A percentile compares a stretch with the other conserved stretches of the same genome.
These are phyloP conservation scores for Saposhnikovia divaricata DNA, from an alignment of 129 eudicot species.

Conservation along the genomic window DNA sequence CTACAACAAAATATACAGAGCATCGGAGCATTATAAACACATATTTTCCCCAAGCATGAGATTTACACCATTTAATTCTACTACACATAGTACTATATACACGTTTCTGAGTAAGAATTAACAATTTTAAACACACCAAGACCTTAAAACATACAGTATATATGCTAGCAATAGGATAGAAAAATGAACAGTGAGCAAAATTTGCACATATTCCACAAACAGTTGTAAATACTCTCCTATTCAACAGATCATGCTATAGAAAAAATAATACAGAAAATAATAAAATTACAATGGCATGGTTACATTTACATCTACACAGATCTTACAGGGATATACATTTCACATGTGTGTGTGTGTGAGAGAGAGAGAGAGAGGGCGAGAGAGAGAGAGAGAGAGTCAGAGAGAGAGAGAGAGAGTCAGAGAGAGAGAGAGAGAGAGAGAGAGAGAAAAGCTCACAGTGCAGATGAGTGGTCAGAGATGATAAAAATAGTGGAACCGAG, in stretches of 20 bases:
- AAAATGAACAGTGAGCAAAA: not conserved
- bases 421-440: not conserved
- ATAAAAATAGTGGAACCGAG: conserved; percentile 44
- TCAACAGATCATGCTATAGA: not conserved
- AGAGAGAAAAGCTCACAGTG: conserved; percentile 28
- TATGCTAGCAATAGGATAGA: not conserved
- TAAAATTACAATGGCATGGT: not conserved
- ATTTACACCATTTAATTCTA: not conserved
- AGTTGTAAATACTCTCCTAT: not conserved
- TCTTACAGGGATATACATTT: not conserved
- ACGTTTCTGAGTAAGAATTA: not conserved
- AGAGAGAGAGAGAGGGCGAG: not conserved
- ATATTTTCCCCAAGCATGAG: not conserved
- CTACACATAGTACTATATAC: no score
- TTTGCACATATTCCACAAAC: not conserved
- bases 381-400: not conserved
- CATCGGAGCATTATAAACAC: no score
- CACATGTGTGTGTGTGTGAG: not conserved
- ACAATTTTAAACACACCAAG: not conserved
- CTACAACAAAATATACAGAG: not conserved
- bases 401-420: not conserved
- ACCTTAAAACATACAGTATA: not conserved
- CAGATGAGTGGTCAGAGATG: conserved; percentile 45
- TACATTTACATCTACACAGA: not conserved
- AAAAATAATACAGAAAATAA: not conserved